Evolutionary conservation across 2,329 filamentous ascomycete genomes (phyloP).

Genomic region (Sarocladium strictum): DNA sequence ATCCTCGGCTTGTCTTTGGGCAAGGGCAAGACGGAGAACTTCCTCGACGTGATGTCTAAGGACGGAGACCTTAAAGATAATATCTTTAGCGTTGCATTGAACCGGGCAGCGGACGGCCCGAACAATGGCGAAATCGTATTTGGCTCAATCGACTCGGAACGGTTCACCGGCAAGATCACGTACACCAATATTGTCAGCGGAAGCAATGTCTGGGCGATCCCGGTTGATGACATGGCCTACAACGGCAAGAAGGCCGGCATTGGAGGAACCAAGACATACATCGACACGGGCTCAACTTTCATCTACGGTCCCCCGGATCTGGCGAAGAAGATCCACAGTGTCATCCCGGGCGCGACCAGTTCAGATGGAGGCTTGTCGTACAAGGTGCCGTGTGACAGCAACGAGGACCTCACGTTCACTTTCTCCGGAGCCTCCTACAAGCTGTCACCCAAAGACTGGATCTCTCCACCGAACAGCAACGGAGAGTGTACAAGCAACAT

Average conservation of each 20-base stretch:
- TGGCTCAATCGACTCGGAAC: conserved; percentile 60
- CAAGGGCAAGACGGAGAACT: conserved; percentile 54
- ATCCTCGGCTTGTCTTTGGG: conserved; percentile 73
- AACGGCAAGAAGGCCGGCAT: conserved; percentile 53
- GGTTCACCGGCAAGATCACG: conserved; percentile 61
- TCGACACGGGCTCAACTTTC: conserved; percentile 81
- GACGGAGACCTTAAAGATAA: conserved; percentile 54
- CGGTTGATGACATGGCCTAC: conserved; percentile 59
- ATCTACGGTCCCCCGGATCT: conserved; percentile 65
- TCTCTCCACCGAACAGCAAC: conserved; percentile 40
- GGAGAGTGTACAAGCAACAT: conserved; percentile 64
- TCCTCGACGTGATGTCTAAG: conserved; percentile 56
- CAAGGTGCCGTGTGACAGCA: conserved; percentile 66
- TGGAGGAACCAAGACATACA: conserved; percentile 56
- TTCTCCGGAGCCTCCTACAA: conserved; percentile 64
- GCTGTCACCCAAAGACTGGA: conserved; percentile 66
- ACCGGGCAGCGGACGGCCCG: conserved; percentile 56
- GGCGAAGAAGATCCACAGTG: conserved; percentile 59
- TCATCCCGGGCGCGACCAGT: conserved; percentile 56
- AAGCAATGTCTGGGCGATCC: conserved; percentile 60
- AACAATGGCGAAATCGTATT: conserved; percentile 76
- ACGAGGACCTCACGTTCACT: conserved; percentile 52
- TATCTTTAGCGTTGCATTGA: conserved; percentile 66
- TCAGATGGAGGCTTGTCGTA: conserved; percentile 55
- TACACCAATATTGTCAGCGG: conserved; percentile 50